Evolutionary conservation across 495 filamentous ascomycete species (phyloP).

Genomic region (Eremomyces bilateralis): DNA sequence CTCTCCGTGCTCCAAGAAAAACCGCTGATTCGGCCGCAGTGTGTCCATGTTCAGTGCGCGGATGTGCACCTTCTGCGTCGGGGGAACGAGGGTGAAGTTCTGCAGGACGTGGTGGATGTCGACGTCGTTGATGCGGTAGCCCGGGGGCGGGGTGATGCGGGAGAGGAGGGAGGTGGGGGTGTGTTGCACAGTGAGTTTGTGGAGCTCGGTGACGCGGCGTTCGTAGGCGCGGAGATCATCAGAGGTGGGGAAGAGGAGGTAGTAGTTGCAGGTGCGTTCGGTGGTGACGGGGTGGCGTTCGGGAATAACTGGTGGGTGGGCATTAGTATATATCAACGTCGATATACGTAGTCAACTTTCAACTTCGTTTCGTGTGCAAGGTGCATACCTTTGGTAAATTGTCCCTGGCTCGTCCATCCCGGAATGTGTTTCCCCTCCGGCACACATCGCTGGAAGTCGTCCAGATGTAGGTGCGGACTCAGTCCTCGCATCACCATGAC

Average conservation of each 20-base stretch:
- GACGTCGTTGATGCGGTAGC: constrained; percentile 1
- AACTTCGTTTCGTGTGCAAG: background rate
- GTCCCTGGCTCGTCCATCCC: background rate
- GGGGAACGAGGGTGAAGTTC: constrained; percentile 1
- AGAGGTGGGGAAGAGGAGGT: background rate
- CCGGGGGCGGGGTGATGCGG: background rate
- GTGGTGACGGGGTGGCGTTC: background rate
- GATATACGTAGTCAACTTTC: background rate
- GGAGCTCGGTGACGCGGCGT: background rate
- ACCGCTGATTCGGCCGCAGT: no score
- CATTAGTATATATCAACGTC: background rate
- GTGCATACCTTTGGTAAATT: background rate
- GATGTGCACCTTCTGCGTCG: background rate
- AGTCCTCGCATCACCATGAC: background rate
- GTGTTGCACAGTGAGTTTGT: background rate
- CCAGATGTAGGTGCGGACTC: background rate
- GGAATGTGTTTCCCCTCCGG: constrained; percentile 1
- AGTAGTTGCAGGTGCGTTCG: background rate
- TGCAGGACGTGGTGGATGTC: constrained; percentile 7
- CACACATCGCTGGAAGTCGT: background rate
- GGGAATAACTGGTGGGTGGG: constrained; percentile 1
- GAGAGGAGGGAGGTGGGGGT: background rate
- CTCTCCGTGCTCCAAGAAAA: no score
- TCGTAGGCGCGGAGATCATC: background rate
- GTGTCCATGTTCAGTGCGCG: no score